Evolutionary conservation across 1,139 yeast species (phyloP).

Genomic region (Debaryomycetaceae sp.): DNA sequence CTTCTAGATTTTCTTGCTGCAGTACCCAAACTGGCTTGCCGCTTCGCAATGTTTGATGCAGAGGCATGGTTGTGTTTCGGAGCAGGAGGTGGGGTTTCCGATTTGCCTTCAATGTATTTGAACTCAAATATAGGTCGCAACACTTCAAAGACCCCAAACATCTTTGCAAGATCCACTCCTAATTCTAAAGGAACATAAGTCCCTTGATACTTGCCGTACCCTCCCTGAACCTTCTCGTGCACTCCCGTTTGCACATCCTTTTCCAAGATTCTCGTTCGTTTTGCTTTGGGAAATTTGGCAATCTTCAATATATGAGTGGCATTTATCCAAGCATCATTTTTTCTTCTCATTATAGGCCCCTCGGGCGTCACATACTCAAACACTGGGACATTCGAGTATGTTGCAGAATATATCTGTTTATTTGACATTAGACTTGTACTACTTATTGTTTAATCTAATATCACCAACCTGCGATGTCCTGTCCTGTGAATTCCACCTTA

Average conservation of each 20-base stretch:
- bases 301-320: slow-evolving; percentile 88
- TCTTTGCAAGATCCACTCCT: slow-evolving; percentile 63
- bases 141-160: slow-evolving; percentile 66
- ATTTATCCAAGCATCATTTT: slow-evolving; percentile 78
- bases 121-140: slow-evolving; percentile 70
- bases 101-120: slow-evolving; percentile 50
- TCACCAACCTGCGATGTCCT: background rate
- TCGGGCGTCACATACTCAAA: slow-evolving; percentile 67
- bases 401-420: slow-evolving; percentile 66
- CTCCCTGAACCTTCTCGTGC: slow-evolving; percentile 94
- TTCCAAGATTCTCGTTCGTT: slow-evolving; percentile 79
- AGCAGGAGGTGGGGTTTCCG: slow-evolving; percentile 74
- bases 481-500: background rate
- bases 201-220: slow-evolving; percentile 93
- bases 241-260: slow-evolving; percentile 81
- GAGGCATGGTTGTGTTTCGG: slow-evolving; percentile 80
- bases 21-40: slow-evolving; percentile 21
- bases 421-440: slow-evolving; percentile 16
- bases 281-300: slow-evolving; percentile 83
- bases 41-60: slow-evolving; percentile 47
- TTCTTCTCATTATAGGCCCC: slow-evolving; percentile 80
- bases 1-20: slow-evolving; percentile 21
- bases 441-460: background rate
- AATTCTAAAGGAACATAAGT: slow-evolving; percentile 82
- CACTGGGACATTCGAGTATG: slow-evolving; percentile 77